Evolutionary conservation across 2,329 filamentous ascomycete genomes (phyloP).

Genomic region (Davidsoniella eucalypti): DNA sequence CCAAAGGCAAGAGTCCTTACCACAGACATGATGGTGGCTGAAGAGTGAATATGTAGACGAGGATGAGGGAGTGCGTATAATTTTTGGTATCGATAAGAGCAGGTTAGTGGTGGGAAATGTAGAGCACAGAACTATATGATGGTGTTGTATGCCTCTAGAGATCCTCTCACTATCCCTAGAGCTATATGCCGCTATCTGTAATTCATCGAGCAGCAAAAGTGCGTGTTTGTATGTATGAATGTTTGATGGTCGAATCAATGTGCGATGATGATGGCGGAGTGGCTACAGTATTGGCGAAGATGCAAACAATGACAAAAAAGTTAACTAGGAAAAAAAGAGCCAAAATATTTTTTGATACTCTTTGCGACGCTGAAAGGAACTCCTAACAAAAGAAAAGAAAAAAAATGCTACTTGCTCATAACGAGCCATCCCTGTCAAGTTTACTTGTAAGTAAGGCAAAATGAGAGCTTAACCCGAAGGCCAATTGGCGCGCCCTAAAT

Average conservation of each 20-base stretch:
- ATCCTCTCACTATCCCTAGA: conserved; percentile 66
- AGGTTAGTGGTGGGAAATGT: background rate
- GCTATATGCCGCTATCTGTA: conserved; percentile 51
- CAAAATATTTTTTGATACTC: conserved; percentile 4
- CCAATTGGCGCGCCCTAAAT: background rate
- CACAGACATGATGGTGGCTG: conserved; percentile 19
- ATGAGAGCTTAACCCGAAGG: background rate
- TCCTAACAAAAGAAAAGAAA: background rate
- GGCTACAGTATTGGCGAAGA: no score
- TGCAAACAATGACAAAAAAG: background rate
- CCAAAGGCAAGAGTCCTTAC: conserved; percentile 17
- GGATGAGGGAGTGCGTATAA: conserved; percentile 27
- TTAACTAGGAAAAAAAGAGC: background rate
- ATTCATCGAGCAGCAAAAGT: conserved; percentile 33
- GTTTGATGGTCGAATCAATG: background rate
- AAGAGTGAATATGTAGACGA: background rate
- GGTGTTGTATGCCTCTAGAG: conserved; percentile 49
- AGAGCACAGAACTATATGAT: background rate
- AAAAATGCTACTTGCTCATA: background rate
- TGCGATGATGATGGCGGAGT: no score
- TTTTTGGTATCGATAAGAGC: conserved; percentile 19
- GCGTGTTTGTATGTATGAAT: background rate
- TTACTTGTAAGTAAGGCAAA: background rate
- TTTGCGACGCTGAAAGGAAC: background rate
- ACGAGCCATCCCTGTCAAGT: background rate